phyloP scores from a whole-genome alignment of 2,329 filamentous ascomycete genomes.

The Colletotrichum chlorophyti region DNA sequence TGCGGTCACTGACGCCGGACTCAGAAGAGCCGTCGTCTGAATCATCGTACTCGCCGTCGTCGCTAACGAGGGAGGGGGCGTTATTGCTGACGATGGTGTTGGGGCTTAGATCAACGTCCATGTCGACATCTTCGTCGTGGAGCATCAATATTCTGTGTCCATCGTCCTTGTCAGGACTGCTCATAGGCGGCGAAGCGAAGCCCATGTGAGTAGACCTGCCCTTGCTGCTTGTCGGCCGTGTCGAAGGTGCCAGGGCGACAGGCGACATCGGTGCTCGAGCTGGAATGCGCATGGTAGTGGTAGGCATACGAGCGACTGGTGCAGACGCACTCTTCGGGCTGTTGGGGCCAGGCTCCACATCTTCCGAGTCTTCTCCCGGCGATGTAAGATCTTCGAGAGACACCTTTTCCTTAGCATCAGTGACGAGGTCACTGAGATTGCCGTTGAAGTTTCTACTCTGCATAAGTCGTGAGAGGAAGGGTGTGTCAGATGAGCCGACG shows the following conservation, averaged over 20 bases:
- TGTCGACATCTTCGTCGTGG: conserved; percentile 57
- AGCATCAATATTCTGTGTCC: conserved; percentile 41
- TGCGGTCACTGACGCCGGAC: conserved; percentile 62
- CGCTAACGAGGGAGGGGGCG: conserved; percentile 79
- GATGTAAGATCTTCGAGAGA: conserved; percentile 57
- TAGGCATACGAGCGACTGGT: conserved; percentile 37
- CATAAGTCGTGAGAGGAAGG: conserved; percentile 72
- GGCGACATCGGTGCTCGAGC: conserved; percentile 63
- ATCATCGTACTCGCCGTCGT: conserved; percentile 80
- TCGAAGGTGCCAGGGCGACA: conserved; percentile 44
- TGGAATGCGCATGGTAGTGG: conserved; percentile 62
- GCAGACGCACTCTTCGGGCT: conserved; percentile 33
- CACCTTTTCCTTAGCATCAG: conserved; percentile 63
- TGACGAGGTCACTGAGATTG: conserved; percentile 64
- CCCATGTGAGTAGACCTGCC: conserved; percentile 49
- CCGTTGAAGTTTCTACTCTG: conserved; percentile 66
- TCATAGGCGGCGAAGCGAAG: conserved; percentile 44
- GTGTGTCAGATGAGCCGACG: conserved; percentile 63
- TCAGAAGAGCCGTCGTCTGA: conserved; percentile 69
- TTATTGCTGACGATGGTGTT: conserved; percentile 76
- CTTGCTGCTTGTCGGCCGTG: conserved; percentile 65
- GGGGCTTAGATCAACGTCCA: conserved; percentile 71
- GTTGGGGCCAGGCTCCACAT: conserved; percentile 46
- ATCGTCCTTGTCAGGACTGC: conserved; percentile 30
- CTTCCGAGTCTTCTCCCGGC: conserved; percentile 61